phyloP scores from a whole-genome alignment of 2,329 filamentous ascomycete species.

The Xylariales sp. region DNA sequence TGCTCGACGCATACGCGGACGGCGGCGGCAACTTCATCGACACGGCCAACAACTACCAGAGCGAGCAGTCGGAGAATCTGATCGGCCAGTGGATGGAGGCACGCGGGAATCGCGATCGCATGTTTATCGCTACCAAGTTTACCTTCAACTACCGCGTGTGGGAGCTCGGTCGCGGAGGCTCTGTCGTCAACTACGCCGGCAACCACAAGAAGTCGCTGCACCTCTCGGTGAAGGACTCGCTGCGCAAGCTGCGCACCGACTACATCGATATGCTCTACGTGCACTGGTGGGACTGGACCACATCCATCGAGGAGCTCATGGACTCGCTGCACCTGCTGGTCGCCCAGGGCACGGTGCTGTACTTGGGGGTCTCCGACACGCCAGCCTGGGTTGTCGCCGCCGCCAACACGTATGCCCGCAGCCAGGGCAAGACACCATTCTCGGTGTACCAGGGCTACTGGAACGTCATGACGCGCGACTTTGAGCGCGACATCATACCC shows the following conservation, averaged over 20 bases:
- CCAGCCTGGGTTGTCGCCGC: conserved; percentile 25
- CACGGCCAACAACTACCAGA: conserved; percentile 55
- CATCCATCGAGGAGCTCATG: conserved; percentile 34
- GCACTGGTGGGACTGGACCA: conserved; percentile 36
- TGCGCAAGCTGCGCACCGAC: conserved; percentile 56
- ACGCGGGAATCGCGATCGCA: conserved; percentile 45
- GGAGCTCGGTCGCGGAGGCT: conserved; percentile 30
- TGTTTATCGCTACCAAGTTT: conserved; percentile 55
- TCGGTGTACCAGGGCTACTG: conserved; percentile 10
- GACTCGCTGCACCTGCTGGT: conserved; percentile 33
- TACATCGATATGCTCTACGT: conserved; percentile 40
- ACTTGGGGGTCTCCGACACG: conserved; percentile 31
- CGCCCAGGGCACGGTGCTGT: conserved; percentile 31
- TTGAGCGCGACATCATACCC: conserved; percentile 11
- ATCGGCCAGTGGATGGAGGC: conserved; percentile 52
- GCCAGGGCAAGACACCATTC: conserved; percentile 9
- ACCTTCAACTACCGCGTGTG: conserved; percentile 40
- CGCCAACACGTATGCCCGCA: conserved; percentile 8
- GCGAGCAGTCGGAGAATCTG: conserved; percentile 52
- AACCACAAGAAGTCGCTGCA: conserved; percentile 57
- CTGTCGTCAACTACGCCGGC: conserved; percentile 46
- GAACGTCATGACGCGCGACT: conserved; percentile 7
- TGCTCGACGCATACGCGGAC: conserved; percentile 53
- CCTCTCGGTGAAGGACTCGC: conserved; percentile 45
- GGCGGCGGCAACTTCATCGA: conserved; percentile 67